These are phyloP conservation scores for Sphaerulina vaccinii DNA, from an alignment of 2,329 filamentous ascomycete genomes.

Conservation along the genomic window DNA sequence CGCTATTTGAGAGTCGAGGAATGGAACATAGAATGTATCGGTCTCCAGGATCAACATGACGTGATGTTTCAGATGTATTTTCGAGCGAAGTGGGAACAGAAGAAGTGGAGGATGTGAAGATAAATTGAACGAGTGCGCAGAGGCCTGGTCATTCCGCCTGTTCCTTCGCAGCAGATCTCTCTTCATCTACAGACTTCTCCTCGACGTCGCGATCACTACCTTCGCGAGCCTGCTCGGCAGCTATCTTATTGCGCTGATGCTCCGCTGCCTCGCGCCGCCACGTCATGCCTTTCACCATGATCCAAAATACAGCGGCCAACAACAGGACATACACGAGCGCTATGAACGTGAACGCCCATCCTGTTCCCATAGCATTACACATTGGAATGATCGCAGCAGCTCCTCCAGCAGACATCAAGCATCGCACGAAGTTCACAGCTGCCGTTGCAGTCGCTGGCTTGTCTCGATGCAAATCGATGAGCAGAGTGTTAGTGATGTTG, in stretches of 20 bases:
- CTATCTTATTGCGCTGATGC: slow-evolving; percentile 9
- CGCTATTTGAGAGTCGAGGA: no score
- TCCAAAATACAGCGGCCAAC: slow-evolving; percentile 24
- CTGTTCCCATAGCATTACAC: slow-evolving; percentile 35
- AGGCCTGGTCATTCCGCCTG: no score
- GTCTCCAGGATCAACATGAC: no score
- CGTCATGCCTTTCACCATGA: slow-evolving; percentile 27
- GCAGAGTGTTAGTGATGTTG: slow-evolving; percentile 48
- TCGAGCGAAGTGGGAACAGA: no score
- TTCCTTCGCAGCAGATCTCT: no score
- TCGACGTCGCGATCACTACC: slow-evolving; percentile 7
- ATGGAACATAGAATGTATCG: no score
- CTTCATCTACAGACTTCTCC: slow-evolving; percentile 4
- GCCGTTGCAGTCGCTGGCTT: slow-evolving; percentile 45
- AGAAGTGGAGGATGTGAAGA: no score
- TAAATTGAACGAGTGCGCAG: no score
- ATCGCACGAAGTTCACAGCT: slow-evolving; percentile 46
- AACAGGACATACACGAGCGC: slow-evolving; percentile 26
- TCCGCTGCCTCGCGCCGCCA: slow-evolving; percentile 27
- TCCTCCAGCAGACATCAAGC: slow-evolving; percentile 45
- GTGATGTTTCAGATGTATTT: no score
- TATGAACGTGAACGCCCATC: slow-evolving; percentile 48
- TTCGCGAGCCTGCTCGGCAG: not conserved
- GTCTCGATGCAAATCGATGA: slow-evolving; percentile 45
- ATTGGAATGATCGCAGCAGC: slow-evolving; percentile 41